A percentile compares a stretch with the other conserved stretches of the same genome.
Conservation (phyloP, 2,329 filamentous ascomycete genomes). For the Penicillium fuscoglaucum region DNA sequence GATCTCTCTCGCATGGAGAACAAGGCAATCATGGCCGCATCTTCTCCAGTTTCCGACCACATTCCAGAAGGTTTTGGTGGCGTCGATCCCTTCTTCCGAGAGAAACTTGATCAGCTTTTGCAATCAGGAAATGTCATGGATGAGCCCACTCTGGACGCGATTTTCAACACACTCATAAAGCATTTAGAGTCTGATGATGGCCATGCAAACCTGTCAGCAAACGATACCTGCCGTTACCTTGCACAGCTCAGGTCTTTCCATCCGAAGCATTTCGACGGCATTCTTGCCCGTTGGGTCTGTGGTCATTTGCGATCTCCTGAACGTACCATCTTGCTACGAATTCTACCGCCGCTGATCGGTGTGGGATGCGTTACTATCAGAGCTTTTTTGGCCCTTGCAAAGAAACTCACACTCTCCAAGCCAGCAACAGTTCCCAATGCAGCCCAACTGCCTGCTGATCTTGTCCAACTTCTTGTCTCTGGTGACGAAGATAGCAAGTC, state of each 20-base stretch:
- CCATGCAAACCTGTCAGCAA: conserved; percentile 33
- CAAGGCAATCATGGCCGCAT: conserved; percentile 46
- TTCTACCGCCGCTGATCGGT: conserved; percentile 45
- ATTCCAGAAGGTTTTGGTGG: conserved; percentile 45
- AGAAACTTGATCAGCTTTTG: conserved; percentile 49
- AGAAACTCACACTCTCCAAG: conserved; percentile 32
- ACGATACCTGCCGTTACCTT: conserved; percentile 44
- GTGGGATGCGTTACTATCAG: conserved; percentile 48
- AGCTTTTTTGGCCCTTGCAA: conserved; percentile 40
- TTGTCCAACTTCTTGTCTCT: conserved; percentile 36
- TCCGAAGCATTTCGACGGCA: conserved; percentile 44
- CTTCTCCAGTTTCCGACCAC: conserved; percentile 51
- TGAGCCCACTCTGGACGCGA: conserved; percentile 43
- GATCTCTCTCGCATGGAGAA: conserved; percentile 47
- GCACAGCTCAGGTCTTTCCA: conserved; percentile 47
- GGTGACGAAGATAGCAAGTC: conserved; percentile 16
- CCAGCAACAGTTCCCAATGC: conserved; percentile 29
- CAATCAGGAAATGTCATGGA: conserved; percentile 49
- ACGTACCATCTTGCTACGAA: conserved; percentile 32
- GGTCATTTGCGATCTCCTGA: conserved; percentile 37
- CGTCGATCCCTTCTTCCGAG: conserved; percentile 43
- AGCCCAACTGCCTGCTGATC: conserved; percentile 31
- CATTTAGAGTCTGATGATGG: conserved; percentile 35
- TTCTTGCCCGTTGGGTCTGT: conserved; percentile 47
- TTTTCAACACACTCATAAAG: conserved; percentile 45